phyloP scores from a whole-genome alignment of 2,329 filamentous ascomycete genomes.

The Penicillium thymicola region DNA sequence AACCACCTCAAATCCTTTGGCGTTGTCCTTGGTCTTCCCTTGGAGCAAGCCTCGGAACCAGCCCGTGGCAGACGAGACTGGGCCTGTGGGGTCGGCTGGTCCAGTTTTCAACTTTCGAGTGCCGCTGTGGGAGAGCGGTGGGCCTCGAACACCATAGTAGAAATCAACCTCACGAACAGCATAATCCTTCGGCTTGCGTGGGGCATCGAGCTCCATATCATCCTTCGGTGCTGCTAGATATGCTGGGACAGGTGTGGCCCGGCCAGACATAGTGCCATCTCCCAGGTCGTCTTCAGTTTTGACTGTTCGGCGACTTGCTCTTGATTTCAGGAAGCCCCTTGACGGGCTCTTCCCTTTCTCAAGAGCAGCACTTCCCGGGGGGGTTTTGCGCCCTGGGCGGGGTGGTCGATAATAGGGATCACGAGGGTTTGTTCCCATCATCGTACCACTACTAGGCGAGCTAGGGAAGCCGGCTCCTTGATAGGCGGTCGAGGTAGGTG shows the following conservation, averaged over 20 bases:
- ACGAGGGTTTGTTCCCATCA: conserved; percentile 51
- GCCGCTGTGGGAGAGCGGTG: conserved; percentile 76
- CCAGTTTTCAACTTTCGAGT: conserved; percentile 87
- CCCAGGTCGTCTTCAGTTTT: conserved; percentile 33
- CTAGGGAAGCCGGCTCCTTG: conserved; percentile 55
- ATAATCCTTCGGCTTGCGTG: conserved; percentile 67
- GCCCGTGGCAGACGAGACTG: conserved; percentile 80
- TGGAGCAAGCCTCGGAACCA: conserved; percentile 81
- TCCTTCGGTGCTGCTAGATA: conserved; percentile 53
- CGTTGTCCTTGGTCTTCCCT: conserved; percentile 87
- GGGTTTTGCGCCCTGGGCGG: conserved; percentile 63
- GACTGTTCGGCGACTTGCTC: conserved; percentile 24
- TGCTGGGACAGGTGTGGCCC: conserved; percentile 51
- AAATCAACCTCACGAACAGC: conserved; percentile 93
- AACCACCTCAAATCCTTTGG: conserved; percentile 96
- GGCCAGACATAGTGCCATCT: conserved; percentile 44
- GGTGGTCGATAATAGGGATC: conserved; percentile 91
- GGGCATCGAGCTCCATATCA: conserved; percentile 53
- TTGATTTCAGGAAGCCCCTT: conserved; percentile 45
- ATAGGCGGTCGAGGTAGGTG: conserved; percentile 74
- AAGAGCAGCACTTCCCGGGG: conserved; percentile 51
- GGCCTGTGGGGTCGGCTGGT: conserved; percentile 88
- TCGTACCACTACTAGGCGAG: conserved; percentile 41
- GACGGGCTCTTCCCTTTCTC: conserved; percentile 39
- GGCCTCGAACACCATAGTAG: conserved; percentile 89